phyloP scores from a whole-genome alignment of 2,329 filamentous ascomycete genomes.

The Elsinoe batatas region DNA sequence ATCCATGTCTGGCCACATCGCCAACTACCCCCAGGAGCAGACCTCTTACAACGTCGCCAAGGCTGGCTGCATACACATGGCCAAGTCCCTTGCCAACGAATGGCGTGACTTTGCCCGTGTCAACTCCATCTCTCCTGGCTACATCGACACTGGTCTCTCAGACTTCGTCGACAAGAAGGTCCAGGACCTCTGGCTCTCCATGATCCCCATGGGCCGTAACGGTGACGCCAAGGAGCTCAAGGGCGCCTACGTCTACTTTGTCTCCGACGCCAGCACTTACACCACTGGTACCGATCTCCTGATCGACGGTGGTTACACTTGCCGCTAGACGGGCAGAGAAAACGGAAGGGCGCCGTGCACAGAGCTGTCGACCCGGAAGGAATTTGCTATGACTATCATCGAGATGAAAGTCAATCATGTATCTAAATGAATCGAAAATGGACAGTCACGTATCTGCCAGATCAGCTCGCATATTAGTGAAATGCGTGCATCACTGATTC shows the following conservation, averaged over 20 bases:
- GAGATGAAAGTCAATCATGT: slow-evolving; percentile 9
- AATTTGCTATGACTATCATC: background rate
- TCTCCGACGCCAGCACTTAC: slow-evolving; percentile 43
- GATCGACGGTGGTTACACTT: slow-evolving; percentile 41
- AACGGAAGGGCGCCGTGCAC: background rate
- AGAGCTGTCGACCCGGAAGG: background rate
- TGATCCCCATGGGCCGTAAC: slow-evolving; percentile 52
- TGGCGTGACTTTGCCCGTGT: slow-evolving; percentile 61
- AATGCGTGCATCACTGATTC: background rate
- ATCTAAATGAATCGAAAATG: slow-evolving; percentile 7
- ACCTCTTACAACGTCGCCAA: slow-evolving; percentile 57
- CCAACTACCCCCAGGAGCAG: slow-evolving; percentile 69
- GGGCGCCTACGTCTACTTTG: slow-evolving; percentile 46
- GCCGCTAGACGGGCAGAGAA: slow-evolving; percentile 13
- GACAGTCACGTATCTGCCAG: background rate
- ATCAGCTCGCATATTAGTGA: background rate
- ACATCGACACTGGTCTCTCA: slow-evolving; percentile 57
- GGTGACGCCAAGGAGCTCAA: slow-evolving; percentile 57
- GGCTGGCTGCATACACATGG: slow-evolving; percentile 57
- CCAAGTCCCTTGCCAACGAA: slow-evolving; percentile 55
- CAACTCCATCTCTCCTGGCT: slow-evolving; percentile 58
- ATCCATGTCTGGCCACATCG: slow-evolving; percentile 70
- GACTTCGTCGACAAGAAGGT: slow-evolving; percentile 53
- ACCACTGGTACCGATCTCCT: slow-evolving; percentile 43
- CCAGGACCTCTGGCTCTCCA: slow-evolving; percentile 49